Evolutionary conservation across 495 filamentous ascomycete species (phyloP), one percentile per base, ranked within the genome.

Genomic region (Hypomontagnella submonticulosa): DNA sequence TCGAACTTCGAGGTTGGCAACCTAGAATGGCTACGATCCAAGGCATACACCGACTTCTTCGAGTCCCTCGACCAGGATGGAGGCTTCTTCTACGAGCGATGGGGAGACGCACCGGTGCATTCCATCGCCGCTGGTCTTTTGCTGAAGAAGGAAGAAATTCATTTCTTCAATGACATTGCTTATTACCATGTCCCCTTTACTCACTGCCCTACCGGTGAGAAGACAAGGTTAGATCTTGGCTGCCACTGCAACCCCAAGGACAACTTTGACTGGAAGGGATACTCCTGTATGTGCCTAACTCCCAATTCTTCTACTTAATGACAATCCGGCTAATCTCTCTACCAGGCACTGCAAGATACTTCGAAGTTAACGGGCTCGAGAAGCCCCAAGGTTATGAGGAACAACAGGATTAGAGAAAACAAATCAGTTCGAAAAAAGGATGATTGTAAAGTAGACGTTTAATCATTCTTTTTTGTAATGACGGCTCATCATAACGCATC

Each of bases 171-270:
- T 72, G 95, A 99, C 71, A 98, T 99, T 67, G 95, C 90, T 57
- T 99, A 99, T 78, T 98, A 92, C 77, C 95, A 99, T 72, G 90
- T 97, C n/a, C 95, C 95, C 5, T 99, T 99, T 73, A 98, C 94
- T 18, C 95, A 99, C 79, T 99, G 95, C 74, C 95, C 95, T 3
- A 95, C 91, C 0, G 89, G 88, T 19, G 92, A 98, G 76, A 80
- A 95, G 76, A 83, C 83, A 32, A 82, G 92, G 60, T 72, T 91
- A 57, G 89, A 96, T 57, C 84, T 91, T 53, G 93, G 91, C 75
- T 99, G 95, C 75, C 87, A 91, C 73, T 99, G 95, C 79, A 93
- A 98, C 75, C 95, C 95, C 2, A 89, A 89, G 63, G 91, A 97
- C 19, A 98, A 97, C 79, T 98, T 99, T 81, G 95, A 99, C 75